Percentiles rank a stretch among this genome's conserved stretches.
These are phyloP conservation scores for Diaporthe ampelina DNA, from an alignment of 2,329 filamentous ascomycete species.

Conservation along the genomic window DNA sequence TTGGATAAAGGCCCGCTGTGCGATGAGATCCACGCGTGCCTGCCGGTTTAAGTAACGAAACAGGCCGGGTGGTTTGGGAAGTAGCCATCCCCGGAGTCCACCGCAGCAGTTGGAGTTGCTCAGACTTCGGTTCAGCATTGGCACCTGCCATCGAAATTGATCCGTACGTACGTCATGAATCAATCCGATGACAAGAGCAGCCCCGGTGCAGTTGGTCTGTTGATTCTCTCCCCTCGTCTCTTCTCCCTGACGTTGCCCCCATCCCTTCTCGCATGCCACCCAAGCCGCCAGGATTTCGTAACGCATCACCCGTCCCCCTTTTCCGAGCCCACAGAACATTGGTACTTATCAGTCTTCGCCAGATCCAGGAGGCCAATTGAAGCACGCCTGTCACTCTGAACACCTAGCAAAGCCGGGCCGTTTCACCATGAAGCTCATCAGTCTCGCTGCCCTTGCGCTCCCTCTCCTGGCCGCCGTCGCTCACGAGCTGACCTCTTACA, in stretches of 20 bases:
- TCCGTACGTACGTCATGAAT: background rate
- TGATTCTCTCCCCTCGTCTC: background rate
- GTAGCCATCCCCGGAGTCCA: too few species aligned
- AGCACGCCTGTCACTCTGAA: background rate
- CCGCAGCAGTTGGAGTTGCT: background rate
- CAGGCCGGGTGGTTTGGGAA: background rate
- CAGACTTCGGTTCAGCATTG: background rate
- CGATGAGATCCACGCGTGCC: too few species aligned
- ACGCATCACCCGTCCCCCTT: background rate
- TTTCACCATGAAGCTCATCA: background rate
- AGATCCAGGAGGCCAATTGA: too few species aligned
- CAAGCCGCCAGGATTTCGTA: background rate
- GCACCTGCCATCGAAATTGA: background rate
- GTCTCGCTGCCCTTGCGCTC: background rate
- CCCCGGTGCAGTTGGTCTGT: background rate
- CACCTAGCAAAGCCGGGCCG: too few species aligned
- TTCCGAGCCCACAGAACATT: background rate
- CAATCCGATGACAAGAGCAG: background rate
- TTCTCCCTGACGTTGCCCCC: background rate
- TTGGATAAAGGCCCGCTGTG: too few species aligned
- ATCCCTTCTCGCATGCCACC: background rate
- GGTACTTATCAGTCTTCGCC: background rate
- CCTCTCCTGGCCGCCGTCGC: background rate
- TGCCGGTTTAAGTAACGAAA: too few species aligned
- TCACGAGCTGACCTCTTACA: background rate